These are phyloP conservation scores for Colletotrichum sp. DNA, from an alignment of 2,329 filamentous ascomycete species.

Conservation along the genomic window DNA sequence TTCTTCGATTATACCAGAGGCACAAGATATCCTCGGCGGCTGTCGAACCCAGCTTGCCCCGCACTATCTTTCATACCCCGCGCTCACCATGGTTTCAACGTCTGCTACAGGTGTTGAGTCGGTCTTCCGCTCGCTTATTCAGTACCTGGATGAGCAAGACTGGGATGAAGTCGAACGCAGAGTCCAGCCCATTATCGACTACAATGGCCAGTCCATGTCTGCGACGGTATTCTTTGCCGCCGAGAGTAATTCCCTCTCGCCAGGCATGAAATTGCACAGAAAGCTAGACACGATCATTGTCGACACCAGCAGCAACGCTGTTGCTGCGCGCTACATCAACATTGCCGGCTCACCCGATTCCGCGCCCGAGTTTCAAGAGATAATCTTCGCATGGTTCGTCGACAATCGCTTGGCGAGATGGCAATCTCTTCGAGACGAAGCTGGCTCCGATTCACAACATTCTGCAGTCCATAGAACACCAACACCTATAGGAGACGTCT, in stretches of 20 bases:
- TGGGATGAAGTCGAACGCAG: background rate
- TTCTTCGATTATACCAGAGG: background rate
- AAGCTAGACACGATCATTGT: background rate
- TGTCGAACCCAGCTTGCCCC: background rate
- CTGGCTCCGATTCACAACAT: background rate
- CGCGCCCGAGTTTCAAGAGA: background rate
- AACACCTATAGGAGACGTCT: background rate
- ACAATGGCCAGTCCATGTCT: background rate
- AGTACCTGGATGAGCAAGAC: background rate
- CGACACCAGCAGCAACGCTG: background rate
- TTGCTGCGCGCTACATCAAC: background rate
- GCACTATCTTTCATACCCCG: background rate
- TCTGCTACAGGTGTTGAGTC: background rate
- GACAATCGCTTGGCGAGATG: background rate
- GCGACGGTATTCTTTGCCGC: background rate
- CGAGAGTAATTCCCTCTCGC: background rate
- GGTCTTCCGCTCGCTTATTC: background rate
- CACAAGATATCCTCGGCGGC: background rate
- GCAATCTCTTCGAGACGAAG: conserved; percentile 1
- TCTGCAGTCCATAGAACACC: background rate
- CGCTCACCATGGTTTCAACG: background rate
- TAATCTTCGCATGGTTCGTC: background rate
- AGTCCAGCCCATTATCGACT: background rate
- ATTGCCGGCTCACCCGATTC: background rate
- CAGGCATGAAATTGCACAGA: background rate